These are phyloP conservation scores for Rhizopogon vulgaris DNA, from an alignment of 768 basidiomycete genomes.

Conservation along the genomic window DNA sequence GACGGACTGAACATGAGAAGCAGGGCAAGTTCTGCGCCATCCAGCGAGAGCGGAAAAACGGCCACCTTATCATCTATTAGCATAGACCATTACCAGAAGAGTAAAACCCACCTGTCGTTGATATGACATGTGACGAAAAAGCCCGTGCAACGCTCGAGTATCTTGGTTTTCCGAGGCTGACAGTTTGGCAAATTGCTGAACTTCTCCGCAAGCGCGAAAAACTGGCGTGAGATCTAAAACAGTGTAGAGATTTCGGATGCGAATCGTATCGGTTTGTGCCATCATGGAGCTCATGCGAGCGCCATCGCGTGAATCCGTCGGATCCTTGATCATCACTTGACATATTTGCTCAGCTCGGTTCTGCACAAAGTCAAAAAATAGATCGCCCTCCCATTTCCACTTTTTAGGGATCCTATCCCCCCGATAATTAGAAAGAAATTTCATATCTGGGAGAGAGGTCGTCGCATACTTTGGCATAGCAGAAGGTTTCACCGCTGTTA, in stretches of 20 bases:
- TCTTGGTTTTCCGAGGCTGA: constrained; percentile 36
- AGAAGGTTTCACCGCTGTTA: constrained; percentile 10
- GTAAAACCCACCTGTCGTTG: constrained; percentile 37
- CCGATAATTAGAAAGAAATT: constrained; percentile 2
- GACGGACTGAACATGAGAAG: constrained; percentile 49
- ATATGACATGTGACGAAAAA: constrained; percentile 42
- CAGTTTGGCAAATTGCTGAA: constrained; percentile 50
- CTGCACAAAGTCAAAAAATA: constrained; percentile 35
- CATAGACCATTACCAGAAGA: constrained; percentile 3
- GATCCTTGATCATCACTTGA: constrained; percentile 41
- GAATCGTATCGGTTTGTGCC: constrained; percentile 33
- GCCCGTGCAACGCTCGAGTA: constrained; percentile 29
- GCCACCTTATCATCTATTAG: constrained; percentile 35
- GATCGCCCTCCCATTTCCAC: constrained; percentile 61
- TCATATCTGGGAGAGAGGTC: background rate
- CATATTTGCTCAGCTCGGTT: constrained; percentile 40
- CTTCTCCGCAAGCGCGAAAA: constrained; percentile 41
- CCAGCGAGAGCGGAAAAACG: constrained; percentile 40
- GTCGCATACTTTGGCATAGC: constrained; percentile 23
- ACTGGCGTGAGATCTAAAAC: constrained; percentile 40
- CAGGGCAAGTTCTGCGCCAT: constrained; percentile 42
- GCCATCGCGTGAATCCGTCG: constrained; percentile 35
- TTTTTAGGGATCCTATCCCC: constrained; percentile 45
- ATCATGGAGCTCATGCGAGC: constrained; percentile 47
- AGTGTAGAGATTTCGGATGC: constrained; percentile 43